Evolutionary conservation across 2,329 filamentous ascomycete species (phyloP), one percentile per base, ranked within the genome.

Genomic region (Hypocrella siamensis): DNA sequence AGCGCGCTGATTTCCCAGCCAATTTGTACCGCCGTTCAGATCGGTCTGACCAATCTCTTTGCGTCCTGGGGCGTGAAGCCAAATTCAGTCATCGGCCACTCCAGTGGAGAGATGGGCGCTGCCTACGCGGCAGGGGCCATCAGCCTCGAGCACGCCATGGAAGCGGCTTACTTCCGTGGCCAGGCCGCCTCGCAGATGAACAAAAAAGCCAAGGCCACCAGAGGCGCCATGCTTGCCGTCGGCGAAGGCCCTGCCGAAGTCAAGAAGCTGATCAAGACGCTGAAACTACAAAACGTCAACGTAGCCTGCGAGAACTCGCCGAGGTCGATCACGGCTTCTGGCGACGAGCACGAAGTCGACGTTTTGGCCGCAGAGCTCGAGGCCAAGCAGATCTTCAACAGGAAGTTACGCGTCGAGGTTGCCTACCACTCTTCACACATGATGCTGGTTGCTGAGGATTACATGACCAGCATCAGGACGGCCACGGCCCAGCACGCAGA

Each of bases 351-450:
- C 1, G 58, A 55, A 5, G 49, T 71, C 3, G 56, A 61, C 6
- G 48, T 55, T 34, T 46, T 70, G 5, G 53, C 45, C 0, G 37
- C 36, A 0, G 44, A 46, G 21, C 39, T 62, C 15, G 53, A 63
- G 30, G 49, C 54, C 22, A 54, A 57, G 15, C 46, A 52, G 15
- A 42, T 63, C 3, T 69, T 70, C 40, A 59, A 61, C 31, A 55
- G 60, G 16, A 59, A 58, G 17, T 52, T 70, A 3, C 54, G 56
- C 3, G 61, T 70, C 3, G 59, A 64, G 9, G 57, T 61, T 6
- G 65, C 65, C 0, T 71, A 70, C 24, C 67, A 71, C 41, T 71
- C 66, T 0, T 52, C 60, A 24, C 64, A 68, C 39, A 70, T 71
- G 65, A 54, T 60, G 32, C 46, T 58, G 2, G 52, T 68, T 1